Evolutionary conservation across 2,329 filamentous ascomycete genomes (phyloP).

Genomic region (Cryphonectria japonica): DNA sequence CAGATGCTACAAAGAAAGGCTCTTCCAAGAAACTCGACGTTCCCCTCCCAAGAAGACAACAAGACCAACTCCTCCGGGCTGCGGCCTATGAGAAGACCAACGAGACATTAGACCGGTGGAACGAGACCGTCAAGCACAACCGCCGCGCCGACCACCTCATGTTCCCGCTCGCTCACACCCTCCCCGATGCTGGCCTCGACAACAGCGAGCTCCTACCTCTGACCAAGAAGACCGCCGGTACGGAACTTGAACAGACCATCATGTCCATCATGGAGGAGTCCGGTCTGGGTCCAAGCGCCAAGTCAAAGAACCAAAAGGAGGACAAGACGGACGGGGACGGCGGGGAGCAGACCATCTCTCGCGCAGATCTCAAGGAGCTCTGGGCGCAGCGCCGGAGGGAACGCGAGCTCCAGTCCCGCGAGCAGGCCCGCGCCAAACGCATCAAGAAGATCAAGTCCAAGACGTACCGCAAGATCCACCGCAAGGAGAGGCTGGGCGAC

Average conservation of each 20-base stretch:
- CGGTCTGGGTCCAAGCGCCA: slow-evolving; percentile 62
- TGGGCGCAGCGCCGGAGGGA: slow-evolving; percentile 76
- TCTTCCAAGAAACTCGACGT: slow-evolving; percentile 75
- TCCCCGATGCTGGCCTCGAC: slow-evolving; percentile 62
- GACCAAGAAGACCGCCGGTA: slow-evolving; percentile 67
- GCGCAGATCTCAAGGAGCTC: slow-evolving; percentile 71
- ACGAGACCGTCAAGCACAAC: slow-evolving; percentile 93
- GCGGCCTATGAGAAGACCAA: slow-evolving; percentile 91
- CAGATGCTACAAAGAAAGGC: slow-evolving; percentile 53
- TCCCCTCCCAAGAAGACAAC: slow-evolving; percentile 82
- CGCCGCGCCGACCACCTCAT: slow-evolving; percentile 86
- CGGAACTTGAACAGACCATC: slow-evolving; percentile 84
- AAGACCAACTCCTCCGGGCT: slow-evolving; percentile 79
- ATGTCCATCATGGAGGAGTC: slow-evolving; percentile 89
- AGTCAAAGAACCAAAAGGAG: slow-evolving; percentile 61
- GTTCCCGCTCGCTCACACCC: slow-evolving; percentile 81
- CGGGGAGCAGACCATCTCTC: slow-evolving; percentile 69
- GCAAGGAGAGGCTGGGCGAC: slow-evolving; percentile 67
- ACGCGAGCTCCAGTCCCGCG: slow-evolving; percentile 83
- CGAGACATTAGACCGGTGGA: slow-evolving; percentile 87
- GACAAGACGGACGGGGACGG: slow-evolving; percentile 67
- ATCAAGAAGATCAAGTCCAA: slow-evolving; percentile 99
- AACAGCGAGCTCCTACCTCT: slow-evolving; percentile 69
- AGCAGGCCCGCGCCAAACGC: slow-evolving; percentile 84
- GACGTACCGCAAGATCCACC: slow-evolving; percentile 87